These are phyloP conservation scores for Yamadazyma songkhlaensis DNA, from an alignment of 1,139 yeast species.

Conservation along the genomic window DNA sequence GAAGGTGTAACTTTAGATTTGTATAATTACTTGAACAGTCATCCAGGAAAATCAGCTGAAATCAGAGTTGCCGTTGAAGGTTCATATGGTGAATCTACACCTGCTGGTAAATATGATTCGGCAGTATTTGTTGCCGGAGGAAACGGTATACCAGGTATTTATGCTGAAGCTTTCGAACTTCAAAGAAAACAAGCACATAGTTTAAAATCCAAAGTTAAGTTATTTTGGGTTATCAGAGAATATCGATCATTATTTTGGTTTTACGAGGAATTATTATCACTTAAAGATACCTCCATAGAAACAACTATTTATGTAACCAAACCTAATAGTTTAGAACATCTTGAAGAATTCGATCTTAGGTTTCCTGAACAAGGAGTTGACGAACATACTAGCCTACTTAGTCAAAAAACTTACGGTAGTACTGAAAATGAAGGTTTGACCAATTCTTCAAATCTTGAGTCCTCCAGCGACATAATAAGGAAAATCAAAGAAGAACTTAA, in stretches of 20 bases:
- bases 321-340: constrained; percentile 20
- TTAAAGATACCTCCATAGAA: constrained; percentile 29
- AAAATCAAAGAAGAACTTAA: constrained; percentile 18
- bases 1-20: constrained; percentile 37
- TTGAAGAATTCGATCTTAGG: constrained; percentile 20
- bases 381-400: constrained; percentile 8
- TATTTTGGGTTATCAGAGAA: constrained; percentile 54
- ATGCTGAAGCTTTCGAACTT: constrained; percentile 33
- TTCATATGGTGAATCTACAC: constrained; percentile 41
- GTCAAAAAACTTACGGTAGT: constrained; percentile 1
- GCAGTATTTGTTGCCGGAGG: constrained; percentile 46
- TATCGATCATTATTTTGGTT: constrained; percentile 48
- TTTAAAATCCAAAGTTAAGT: constrained; percentile 21
- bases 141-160: constrained; percentile 48
- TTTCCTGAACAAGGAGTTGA: constrained; percentile 7
- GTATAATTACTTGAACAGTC: constrained; percentile 23
- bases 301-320: constrained; percentile 44
- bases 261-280: constrained; percentile 40
- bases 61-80: constrained; percentile 45
- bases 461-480: constrained; percentile 7
- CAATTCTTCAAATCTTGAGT: too few relatives aligned
- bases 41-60: constrained; percentile 21
- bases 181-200: constrained; percentile 11
- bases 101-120: constrained; percentile 32
- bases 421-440: not conserved